Evolutionary conservation across 345 rosid species (phyloP), one percentile per base, ranked within the genome.

Genomic region (Citrus inodora): DNA sequence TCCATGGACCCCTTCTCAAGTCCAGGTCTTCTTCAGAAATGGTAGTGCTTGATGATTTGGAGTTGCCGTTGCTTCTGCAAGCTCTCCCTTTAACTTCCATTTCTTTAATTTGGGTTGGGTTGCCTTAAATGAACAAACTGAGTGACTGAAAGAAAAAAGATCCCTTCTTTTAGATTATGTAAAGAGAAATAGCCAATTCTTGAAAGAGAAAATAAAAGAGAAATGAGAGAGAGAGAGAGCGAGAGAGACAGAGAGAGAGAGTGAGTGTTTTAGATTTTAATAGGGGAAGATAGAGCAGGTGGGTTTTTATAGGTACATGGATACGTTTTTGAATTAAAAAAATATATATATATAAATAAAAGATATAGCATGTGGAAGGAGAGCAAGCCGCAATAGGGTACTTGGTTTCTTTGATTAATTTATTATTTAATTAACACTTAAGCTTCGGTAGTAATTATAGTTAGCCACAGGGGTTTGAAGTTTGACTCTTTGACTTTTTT

Each of bases 1-100:
- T 91, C 99, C 99, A 95, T 2, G 99, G 99, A 10, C 99, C 99
- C 80, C 97, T 82, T 72, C 92, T 86, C 9, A 95, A 81, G 66
- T 89, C 91, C 86, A 76, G 55, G 63, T 86, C 91, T 35, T 92
- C 92, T 69, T 92, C 97, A 33, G 67, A 76, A 73, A 81, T 81
- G 8, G 76, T 76, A 67, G 83, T 85, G 74, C 79, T 24, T 61
- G 55, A 40, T 13, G 42, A 28, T 25, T 56, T 28, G 63, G 40
- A 16, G 42, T 35, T 30, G 61, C 62, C 32, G 27, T 58, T 70
- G 73, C 70, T 22, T 73, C 87, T 80, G 38, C 82, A n/a, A 65
- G 69, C 46, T 16, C 40, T 22, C 35, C 40, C 80, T 80, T 87
- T 87, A 35, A 74, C 86, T 78, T 87, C 94, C 93, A 89, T 89